Evolutionary conservation across 768 basidiomycete genomes (phyloP).

Genomic region (Xanthoconium stramineum): DNA sequence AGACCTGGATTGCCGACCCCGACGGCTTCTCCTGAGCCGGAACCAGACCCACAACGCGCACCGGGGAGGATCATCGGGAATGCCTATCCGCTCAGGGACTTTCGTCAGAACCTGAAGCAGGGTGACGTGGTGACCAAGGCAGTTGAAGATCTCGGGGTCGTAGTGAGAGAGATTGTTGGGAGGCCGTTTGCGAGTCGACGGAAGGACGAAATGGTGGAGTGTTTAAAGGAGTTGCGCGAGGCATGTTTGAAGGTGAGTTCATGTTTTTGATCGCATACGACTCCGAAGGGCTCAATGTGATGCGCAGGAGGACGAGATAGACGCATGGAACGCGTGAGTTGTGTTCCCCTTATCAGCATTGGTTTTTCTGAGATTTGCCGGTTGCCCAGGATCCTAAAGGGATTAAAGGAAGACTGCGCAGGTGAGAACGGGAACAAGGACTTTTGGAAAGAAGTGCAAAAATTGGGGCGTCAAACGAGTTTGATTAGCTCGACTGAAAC

Average conservation of each 20-base stretch:
- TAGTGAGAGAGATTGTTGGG: slow-evolving; percentile 67
- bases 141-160: slow-evolving; percentile 70
- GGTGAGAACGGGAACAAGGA: slow-evolving; percentile 54
- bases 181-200: slow-evolving; percentile 70
- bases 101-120: slow-evolving; percentile 60
- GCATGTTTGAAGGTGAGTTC: slow-evolving; percentile 58
- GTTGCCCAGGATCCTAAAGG: slow-evolving; percentile 52
- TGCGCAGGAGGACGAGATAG: slow-evolving; percentile 74
- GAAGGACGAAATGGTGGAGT: slow-evolving; percentile 67
- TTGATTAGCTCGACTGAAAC: slow-evolving; percentile 66
- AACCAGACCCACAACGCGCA: slow-evolving; percentile 50
- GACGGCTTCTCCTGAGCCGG: slow-evolving; percentile 45
- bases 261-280: background rate
- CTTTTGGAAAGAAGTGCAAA: slow-evolving; percentile 64
- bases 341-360: background rate
- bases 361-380: background rate
- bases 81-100: slow-evolving; percentile 73
- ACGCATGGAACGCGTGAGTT: slow-evolving; percentile 73
- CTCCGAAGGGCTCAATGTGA: background rate
- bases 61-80: slow-evolving; percentile 75
- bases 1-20: slow-evolving; percentile 47
- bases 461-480: slow-evolving; percentile 50
- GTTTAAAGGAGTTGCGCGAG: slow-evolving; percentile 64
- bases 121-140: slow-evolving; percentile 86
- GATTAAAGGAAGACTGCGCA: slow-evolving; percentile 55